Conservation (phyloP, 208 protist species). For the Trypanosoma brucei region DNA sequence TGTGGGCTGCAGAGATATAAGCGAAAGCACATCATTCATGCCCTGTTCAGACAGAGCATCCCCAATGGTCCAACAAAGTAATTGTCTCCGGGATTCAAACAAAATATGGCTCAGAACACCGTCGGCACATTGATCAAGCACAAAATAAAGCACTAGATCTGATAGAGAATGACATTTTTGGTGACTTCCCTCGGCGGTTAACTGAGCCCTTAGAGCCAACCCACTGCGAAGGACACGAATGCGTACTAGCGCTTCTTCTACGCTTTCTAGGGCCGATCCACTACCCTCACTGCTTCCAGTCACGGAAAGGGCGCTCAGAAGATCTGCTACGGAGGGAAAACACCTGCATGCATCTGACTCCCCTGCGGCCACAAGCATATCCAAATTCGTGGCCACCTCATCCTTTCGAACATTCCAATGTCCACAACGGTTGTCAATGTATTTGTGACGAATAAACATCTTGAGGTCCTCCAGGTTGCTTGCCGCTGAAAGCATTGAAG, state of each 20-base stretch:
- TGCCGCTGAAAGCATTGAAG: conserved; percentile 37
- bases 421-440: conserved; percentile 81
- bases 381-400: conserved; percentile 37
- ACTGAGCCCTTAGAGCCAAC: conserved; percentile 30
- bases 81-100: conserved; percentile 12
- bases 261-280: background rate
- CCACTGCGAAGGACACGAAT: conserved; percentile 45
- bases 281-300: background rate
- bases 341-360: background rate
- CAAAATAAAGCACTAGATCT: conserved; percentile 62
- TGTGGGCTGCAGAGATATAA: conserved; percentile 15
- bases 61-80: conserved; percentile 10
- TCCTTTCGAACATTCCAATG: conserved; percentile 51
- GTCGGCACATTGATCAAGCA: conserved; percentile 75
- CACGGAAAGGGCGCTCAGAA: conserved; percentile 12
- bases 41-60: conserved; percentile 14
- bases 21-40: conserved; percentile 10
- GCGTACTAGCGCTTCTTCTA: conserved; percentile 30
- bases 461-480: conserved; percentile 22
- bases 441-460: conserved; percentile 53
- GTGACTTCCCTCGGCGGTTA: background rate
- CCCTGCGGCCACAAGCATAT: conserved; percentile 10
- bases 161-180: conserved; percentile 8
- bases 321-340: conserved; percentile 12
- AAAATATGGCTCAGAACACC: conserved; percentile 32